Evolutionary conservation across 2,329 filamentous ascomycete genomes (phyloP), one percentile per base, ranked within the genome.

Genomic region (Byssochlamys sp.): DNA sequence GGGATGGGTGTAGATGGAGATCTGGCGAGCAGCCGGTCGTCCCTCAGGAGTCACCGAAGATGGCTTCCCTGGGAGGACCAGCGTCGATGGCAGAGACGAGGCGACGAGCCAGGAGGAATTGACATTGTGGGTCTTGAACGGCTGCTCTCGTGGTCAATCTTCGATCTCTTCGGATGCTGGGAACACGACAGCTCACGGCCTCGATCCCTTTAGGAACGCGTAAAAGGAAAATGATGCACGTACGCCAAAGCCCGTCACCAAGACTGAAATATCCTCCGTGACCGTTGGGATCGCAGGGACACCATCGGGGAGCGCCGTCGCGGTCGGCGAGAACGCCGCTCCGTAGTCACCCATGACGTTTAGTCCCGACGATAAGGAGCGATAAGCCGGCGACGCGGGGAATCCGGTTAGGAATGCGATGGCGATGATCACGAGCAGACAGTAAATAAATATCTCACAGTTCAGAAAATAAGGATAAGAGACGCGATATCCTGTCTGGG

Each of bases 81-180:
- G 80, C 63, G 82, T 80, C 2, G 80, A 71, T 2, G 89, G 86
- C n/a, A 95, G 82, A 24, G 76, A 78, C 27, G 78, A 80, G 53
- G 87, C 84, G 67, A 95, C 91, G 68, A 91, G 82, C 81, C 84
- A 91, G 2, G 90, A 90, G 7, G 90, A 89, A 69, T 95, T 95
- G 59, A 86, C 76, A 28, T 85, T 83, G 67, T 86, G 85, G 51
- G 86, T 78, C 65, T 86, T 85, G 72, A 95, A 95, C 1, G 90
- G 87, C 89, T 92, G 62, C 52, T 58, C 24, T 25, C 50, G 27
- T 6, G 28, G 19, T 28, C 19, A 48, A 29, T 55, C 49, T 51
- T 51, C 9, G 19, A 26, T 51, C 49, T 25, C 49, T 26, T 51
- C 49, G n/a, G 35, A 14, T 39, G 25, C 31, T 58, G 59, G 61